These are phyloP conservation scores for Diospyros lotus DNA, from an alignment of 148 eudicot species.

Conservation along the genomic window DNA sequence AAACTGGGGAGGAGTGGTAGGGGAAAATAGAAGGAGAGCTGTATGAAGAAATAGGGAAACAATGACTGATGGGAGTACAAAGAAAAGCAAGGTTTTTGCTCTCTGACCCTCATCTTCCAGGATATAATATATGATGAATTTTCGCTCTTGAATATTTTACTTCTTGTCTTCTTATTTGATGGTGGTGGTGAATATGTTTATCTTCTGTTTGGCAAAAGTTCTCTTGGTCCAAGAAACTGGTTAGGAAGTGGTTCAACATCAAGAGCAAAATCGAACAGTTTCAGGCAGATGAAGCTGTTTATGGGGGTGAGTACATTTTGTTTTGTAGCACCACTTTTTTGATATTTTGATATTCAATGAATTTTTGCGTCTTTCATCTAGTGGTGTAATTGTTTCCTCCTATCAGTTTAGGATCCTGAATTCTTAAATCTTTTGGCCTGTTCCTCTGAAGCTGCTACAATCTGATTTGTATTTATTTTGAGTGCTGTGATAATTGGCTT, in stretches of 20 bases:
- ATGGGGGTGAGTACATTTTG: slow-evolving; percentile 47
- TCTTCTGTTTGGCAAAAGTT: slow-evolving; percentile 43
- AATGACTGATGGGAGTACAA: slow-evolving; percentile 76
- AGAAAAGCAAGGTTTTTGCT: slow-evolving; percentile 77
- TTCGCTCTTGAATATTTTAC: slow-evolving; percentile 1
- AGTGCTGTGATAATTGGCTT: background rate
- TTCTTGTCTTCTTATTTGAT: slow-evolving; percentile 9
- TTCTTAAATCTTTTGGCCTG: background rate
- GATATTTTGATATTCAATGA: background rate
- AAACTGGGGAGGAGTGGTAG: slow-evolving; percentile 9
- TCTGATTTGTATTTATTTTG: background rate
- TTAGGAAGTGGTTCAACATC: slow-evolving; percentile 85
- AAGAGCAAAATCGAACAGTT: slow-evolving; percentile 71
- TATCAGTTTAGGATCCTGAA: background rate
- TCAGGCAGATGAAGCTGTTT: slow-evolving; percentile 64
- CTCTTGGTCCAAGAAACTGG: slow-evolving; percentile 82
- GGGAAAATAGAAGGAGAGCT: slow-evolving; percentile 14
- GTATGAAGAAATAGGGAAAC: slow-evolving; percentile 65
- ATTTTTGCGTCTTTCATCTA: no score
- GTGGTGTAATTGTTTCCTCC: background rate
- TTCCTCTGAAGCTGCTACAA: background rate
- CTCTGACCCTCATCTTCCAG: background rate
- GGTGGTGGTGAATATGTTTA: slow-evolving; percentile 14
- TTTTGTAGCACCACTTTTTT: background rate
- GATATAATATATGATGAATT: background rate